These are phyloP conservation scores for Suillus weaverae DNA, from an alignment of 768 basidiomycete species.

Conservation along the genomic window DNA sequence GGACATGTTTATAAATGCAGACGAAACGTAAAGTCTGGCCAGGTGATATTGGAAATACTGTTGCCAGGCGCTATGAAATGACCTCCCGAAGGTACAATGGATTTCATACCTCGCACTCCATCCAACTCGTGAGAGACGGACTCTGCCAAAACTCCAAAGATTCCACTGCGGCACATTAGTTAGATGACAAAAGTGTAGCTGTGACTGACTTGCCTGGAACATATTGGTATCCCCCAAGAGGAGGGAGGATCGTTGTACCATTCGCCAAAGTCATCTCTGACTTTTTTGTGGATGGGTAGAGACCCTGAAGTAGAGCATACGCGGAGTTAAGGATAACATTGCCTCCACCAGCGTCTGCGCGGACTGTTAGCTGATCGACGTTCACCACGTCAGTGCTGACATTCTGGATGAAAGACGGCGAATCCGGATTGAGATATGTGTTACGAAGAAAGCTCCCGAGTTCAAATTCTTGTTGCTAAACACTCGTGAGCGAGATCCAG, in stretches of 20 bases:
- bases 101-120: slow-evolving; percentile 47
- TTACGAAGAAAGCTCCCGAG: slow-evolving; percentile 60
- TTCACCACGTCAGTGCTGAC: slow-evolving; percentile 66
- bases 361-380: slow-evolving; percentile 67
- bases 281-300: slow-evolving; percentile 72
- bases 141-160: slow-evolving; percentile 56
- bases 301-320: slow-evolving; percentile 78
- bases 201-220: slow-evolving; percentile 48
- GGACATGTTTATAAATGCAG: slow-evolving; percentile 22
- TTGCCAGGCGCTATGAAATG: neutral
- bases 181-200: neutral
- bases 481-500: slow-evolving; percentile 6
- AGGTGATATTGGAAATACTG: slow-evolving; percentile 32
- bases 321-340: slow-evolving; percentile 81
- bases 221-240: slow-evolving; percentile 86
- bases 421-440: slow-evolving; percentile 61
- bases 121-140: slow-evolving; percentile 81
- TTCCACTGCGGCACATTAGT: slow-evolving; percentile 16
- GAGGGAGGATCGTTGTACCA: slow-evolving; percentile 65
- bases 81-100: neutral
- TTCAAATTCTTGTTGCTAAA: slow-evolving; percentile 63
- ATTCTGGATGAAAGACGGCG: slow-evolving; percentile 65
- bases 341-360: slow-evolving; percentile 80
- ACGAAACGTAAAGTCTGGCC: slow-evolving; percentile 31
- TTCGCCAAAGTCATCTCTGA: slow-evolving; percentile 73